Base-by-base conservation (phyloP, 2,329 filamentous ascomycete genomes). In the Sphaerostilbella broomeana region DNA sequence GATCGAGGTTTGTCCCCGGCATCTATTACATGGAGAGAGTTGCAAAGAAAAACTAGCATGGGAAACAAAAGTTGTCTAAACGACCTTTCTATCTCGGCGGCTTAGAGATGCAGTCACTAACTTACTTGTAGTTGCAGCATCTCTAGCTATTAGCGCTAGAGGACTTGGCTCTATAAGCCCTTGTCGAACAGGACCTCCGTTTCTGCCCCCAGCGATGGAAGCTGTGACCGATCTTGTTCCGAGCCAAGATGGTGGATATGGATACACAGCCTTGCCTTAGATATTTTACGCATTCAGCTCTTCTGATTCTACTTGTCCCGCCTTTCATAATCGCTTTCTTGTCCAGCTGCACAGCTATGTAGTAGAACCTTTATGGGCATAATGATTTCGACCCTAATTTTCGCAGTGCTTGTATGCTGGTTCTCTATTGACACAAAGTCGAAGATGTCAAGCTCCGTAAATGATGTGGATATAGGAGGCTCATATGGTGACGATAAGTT, bases 311-410 rank as follows among this genome's bases (percentile, higher is more conserved):
- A 1, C 86, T 94, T 4, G 83, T 82, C 42, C 85, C 87, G 48
- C 88, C 87, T 0, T 87, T 94, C 54, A 95, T 87, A 58, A 87
- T 84, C 62, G 86, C 86, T 10, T 81, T 82, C 63, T 94, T 94
- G 60, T 76, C 78, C 39, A 65, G 57, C 42, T n/a, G n/a, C n/a
- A n/a, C n/a, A n/a, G n/a, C n/a, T n/a, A n/a, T n/a, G n/a, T n/a
- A 94, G 77, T 50, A 92, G 72, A 49, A 58, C 56, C 16, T 68
- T 68, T 13, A 63, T 54, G 30, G 67, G 56, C 69, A 73, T 73
- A 42, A 17, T 47, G 47, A 19, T 20, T 31, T 12, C 31, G 12
- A 28, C 28, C n/a, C 9, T 19, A 24, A 33, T 42, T n/a, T n/a
- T n/a, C n/a, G n/a, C n/a, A n/a, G n/a, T n/a, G n/a, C n/a, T n/a